These are phyloP conservation scores for Fusarium sp. DNA, from an alignment of 2,329 filamentous ascomycete genomes.

Conservation along the genomic window DNA sequence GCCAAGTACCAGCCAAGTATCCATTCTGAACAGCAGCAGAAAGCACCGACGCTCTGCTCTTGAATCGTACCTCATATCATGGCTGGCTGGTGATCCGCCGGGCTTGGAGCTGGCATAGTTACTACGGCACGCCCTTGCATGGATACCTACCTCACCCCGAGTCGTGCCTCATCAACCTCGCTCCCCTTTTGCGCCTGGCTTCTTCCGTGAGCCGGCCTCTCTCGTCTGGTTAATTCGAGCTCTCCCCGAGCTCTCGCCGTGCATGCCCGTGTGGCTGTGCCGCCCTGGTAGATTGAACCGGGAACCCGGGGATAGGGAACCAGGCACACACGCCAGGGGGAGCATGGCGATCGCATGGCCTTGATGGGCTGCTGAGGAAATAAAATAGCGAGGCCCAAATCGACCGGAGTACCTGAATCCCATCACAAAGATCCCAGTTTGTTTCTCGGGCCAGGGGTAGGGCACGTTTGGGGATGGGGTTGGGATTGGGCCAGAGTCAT, in stretches of 20 bases:
- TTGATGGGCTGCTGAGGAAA: slow-evolving; percentile 2
- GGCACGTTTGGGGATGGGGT: slow-evolving; percentile 23
- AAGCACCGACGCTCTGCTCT: slow-evolving; percentile 13
- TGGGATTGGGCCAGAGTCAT: slow-evolving; percentile 22
- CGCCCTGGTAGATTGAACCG: slow-evolving; percentile 1
- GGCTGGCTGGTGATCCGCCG: slow-evolving; percentile 14
- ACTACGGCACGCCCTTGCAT: slow-evolving; percentile 7
- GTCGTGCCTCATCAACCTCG: not conserved
- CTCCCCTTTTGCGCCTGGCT: not conserved
- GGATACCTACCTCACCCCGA: slow-evolving; percentile 4
- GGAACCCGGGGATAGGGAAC: slow-evolving; percentile 22
- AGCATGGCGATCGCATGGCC: slow-evolving; percentile 12
- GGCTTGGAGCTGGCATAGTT: slow-evolving; percentile 6
- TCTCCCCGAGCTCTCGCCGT: slow-evolving; percentile 15
- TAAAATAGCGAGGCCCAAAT: slow-evolving; percentile 9
- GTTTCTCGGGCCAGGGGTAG: slow-evolving; percentile 13
- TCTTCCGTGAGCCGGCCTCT: not conserved
- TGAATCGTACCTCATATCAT: slow-evolving; percentile 28
- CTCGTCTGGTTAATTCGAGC: slow-evolving; percentile 2
- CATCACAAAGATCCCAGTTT: slow-evolving; percentile 5
- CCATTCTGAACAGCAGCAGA: slow-evolving; percentile 15
- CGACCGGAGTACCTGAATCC: not conserved
- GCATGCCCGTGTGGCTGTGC: slow-evolving; percentile 21
- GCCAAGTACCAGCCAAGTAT: slow-evolving; percentile 32
- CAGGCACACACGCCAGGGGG: slow-evolving; percentile 9